Base-by-base conservation (phyloP, 129 eudicot species). In the Chrysanthemum makinoi region DNA sequence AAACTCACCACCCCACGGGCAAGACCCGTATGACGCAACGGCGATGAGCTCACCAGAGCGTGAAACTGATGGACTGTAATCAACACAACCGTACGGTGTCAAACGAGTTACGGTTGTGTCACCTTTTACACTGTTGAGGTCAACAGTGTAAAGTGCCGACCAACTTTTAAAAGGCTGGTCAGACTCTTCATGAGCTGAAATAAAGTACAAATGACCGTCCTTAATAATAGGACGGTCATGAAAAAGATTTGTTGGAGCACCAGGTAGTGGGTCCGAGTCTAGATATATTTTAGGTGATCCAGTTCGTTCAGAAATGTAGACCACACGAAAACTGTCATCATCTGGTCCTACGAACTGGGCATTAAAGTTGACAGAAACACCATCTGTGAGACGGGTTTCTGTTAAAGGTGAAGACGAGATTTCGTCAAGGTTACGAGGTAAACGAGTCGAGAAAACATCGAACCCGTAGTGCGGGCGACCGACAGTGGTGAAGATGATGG, bases 191-290 rank as follows among this genome's bases (percentile, higher is more conserved):
- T 88, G 96, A 79, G 96, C 94, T 0, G 96, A 86, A 14, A 84
- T 75, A 75, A 80, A 91, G 79, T 74, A 88, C 0, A 88, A 77
- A n/a, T n/a, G n/a, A n/a, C n/a, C n/a, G n/a, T n/a, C n/a, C n/a
- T n/a, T n/a, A n/a, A n/a, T n/a, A n/a, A n/a, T n/a, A n/a, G 97
- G 96, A 18, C 96, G 91, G 75, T 91, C 97, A 16, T 84, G 93
- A 69, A 91, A 91, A 65, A 77, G 83, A 56, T 87, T 88, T 2
- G 56, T 35, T 2, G 81, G 70, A 12, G 79, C 72, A 22, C 86
- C 44, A 0, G 56, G 81, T 75, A 84, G 65, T 5, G 1, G 81
- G 7, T 82, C 52, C 2, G 80, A 79, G 9, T 52, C 52, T 9
- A 84, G 70, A 55, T 75, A 83, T 18, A 83, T 72, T 39, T 43